phyloP scores from a whole-genome alignment of 345 rosid genomes.

The Lepidium africanum region DNA sequence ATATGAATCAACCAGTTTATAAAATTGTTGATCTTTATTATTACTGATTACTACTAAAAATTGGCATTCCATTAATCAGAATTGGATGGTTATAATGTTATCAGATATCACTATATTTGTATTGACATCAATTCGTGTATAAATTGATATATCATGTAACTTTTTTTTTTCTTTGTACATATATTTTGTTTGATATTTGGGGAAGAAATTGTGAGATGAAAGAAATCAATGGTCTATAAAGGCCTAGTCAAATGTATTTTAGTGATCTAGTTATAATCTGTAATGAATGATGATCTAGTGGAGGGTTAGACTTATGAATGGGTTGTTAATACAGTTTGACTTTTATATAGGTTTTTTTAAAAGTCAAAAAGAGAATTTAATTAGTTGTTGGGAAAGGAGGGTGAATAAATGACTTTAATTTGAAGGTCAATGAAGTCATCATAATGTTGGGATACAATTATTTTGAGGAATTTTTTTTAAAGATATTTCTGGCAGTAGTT shows the following conservation, averaged over 20 bases:
- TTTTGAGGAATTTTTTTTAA: neutral
- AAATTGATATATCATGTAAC: too few species aligned
- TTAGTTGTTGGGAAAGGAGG: neutral
- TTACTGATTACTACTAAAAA: too few species aligned
- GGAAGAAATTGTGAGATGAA: neutral
- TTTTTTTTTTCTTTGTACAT: too few species aligned
- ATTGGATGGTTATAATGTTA: too few species aligned
- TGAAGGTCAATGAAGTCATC: neutral
- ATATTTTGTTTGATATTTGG: neutral
- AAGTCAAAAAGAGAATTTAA: neutral
- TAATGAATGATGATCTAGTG: neutral
- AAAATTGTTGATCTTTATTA: too few species aligned
- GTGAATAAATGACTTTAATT: neutral
- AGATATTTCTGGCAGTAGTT: too few species aligned
- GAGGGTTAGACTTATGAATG: neutral
- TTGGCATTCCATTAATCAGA: too few species aligned
- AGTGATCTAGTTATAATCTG: neutral
- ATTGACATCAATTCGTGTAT: too few species aligned
- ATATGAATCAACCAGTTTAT: too few species aligned
- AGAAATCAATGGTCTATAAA: neutral
- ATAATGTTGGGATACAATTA: neutral
- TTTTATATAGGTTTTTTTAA: neutral
- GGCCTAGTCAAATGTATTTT: neutral
- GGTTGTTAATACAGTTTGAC: slow-evolving; percentile 5
- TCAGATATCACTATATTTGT: too few species aligned